These are phyloP conservation scores for Galerina sulciceps DNA, from an alignment of 768 basidiomycete species.

Conservation along the genomic window DNA sequence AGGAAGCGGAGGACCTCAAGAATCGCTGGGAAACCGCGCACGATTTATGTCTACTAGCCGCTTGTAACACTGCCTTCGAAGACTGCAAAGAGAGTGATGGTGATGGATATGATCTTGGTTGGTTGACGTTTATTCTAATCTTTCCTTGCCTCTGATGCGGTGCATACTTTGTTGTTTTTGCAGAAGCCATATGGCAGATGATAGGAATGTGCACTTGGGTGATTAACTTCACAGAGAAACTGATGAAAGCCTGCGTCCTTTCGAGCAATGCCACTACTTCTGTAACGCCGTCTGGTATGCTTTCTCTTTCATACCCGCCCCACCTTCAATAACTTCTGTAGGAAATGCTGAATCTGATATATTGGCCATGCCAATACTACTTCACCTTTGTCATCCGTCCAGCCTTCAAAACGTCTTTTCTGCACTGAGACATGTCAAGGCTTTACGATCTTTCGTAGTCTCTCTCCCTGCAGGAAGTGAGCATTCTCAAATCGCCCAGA, in stretches of 20 bases:
- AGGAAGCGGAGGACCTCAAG: constrained; percentile 44
- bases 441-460: constrained; percentile 57
- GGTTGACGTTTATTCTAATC: constrained; percentile 2
- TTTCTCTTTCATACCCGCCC: not conserved
- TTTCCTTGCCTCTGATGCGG: not conserved
- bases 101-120: constrained; percentile 68
- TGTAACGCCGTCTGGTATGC: not conserved
- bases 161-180: constrained; percentile 5
- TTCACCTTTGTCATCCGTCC: constrained; percentile 68
- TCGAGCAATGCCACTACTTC: constrained; percentile 27
- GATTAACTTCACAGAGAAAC: constrained; percentile 59
- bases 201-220: constrained; percentile 66
- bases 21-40: constrained; percentile 64
- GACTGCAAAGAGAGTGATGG: constrained; percentile 62
- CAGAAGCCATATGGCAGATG: constrained; percentile 78
- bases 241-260: constrained; percentile 61
- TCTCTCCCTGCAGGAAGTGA: constrained; percentile 60
- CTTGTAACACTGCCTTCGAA: constrained; percentile 67
- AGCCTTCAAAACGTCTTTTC: constrained; percentile 53
- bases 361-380: constrained; percentile 39
- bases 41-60: constrained; percentile 66
- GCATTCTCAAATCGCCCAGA: constrained; percentile 66
- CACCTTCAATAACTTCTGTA: not conserved
- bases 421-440: constrained; percentile 59
- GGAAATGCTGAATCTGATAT: constrained; percentile 5